phyloP scores from a whole-genome alignment of 257 asterid genomes.

The Ehretia macrophylla region DNA sequence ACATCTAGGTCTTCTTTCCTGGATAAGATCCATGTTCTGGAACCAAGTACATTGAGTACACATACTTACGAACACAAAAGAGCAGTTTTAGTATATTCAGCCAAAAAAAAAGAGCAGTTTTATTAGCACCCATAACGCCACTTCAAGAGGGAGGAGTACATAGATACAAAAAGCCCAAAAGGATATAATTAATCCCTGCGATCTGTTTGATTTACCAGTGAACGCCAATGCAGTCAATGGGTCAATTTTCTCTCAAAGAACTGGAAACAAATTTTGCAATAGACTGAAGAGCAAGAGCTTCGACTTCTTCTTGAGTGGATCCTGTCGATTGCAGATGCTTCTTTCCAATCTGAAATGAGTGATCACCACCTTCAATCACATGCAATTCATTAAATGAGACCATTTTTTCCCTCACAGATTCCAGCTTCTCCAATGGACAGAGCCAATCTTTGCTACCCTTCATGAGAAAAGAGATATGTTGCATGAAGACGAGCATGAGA shows the following conservation, averaged over 20 bases:
- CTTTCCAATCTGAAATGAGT: constrained; percentile 73
- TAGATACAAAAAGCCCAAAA: too few species aligned
- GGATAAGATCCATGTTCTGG: too few species aligned
- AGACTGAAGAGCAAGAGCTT: constrained; percentile 51
- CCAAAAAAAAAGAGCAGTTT: too few species aligned
- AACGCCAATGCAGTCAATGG: too few species aligned
- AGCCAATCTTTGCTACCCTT: constrained; percentile 90
- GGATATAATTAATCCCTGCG: too few species aligned
- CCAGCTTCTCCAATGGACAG: constrained; percentile 63
- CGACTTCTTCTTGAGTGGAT: constrained; percentile 61
- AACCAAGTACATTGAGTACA: too few species aligned
- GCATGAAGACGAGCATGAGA: neutral
- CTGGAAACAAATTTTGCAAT: constrained; percentile 44
- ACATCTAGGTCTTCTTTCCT: too few species aligned
- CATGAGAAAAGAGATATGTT: constrained; percentile 13
- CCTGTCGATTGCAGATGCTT: constrained; percentile 49
- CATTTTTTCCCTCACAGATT: constrained; percentile 65
- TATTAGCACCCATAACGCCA: too few species aligned
- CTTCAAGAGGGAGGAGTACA: too few species aligned
- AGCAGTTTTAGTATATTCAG: too few species aligned
- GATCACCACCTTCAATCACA: constrained; percentile 88
- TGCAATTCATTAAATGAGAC: constrained; percentile 36
- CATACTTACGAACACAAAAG: too few species aligned
- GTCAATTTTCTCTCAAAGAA: constrained; percentile 13
- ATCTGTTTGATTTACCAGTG: too few species aligned